A percentile compares a stretch with the other conserved stretches of the same genome.
Conservation (phyloP, 192 early-diverging fungal species). For the Coemansia sp. region DNA sequence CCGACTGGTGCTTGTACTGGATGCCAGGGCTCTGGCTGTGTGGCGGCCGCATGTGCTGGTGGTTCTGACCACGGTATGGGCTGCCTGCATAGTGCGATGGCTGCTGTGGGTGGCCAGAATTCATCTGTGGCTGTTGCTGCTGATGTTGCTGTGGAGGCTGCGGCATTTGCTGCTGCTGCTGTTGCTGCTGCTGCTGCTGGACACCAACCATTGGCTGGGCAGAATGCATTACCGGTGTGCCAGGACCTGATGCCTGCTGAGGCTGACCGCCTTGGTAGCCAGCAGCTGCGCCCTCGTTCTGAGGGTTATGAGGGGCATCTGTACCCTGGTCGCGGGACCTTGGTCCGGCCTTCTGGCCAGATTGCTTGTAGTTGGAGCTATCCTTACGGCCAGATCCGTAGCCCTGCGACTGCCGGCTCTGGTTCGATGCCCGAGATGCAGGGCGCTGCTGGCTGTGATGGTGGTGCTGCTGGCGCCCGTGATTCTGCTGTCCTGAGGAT, state of each 20-base stretch:
- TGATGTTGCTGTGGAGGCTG: conserved; percentile 13
- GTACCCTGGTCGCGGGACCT: conserved; percentile 30
- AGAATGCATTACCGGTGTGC: conserved; percentile 15
- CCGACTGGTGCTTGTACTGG: conserved; percentile 45
- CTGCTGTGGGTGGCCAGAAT: conserved; percentile 1
- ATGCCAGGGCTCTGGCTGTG: conserved; percentile 39
- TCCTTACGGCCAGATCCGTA: conserved; percentile 25
- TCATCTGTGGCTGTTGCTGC: conserved; percentile 20
- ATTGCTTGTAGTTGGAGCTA: conserved; percentile 35
- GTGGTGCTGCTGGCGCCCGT: conserved; percentile 26
- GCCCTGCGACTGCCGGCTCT: conserved; percentile 47
- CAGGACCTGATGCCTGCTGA: conserved; percentile 20
- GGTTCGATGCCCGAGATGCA: conserved; percentile 43
- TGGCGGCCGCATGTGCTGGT: conserved; percentile 43
- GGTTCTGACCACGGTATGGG: conserved; percentile 43
- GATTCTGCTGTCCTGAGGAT: conserved; percentile 14
- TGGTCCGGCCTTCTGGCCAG: conserved; percentile 28
- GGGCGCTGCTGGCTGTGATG: conserved; percentile 39
- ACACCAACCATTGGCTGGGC: conserved; percentile 2
- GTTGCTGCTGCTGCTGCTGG: not conserved
- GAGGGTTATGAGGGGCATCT: conserved; percentile 11
- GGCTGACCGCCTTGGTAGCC: conserved; percentile 19
- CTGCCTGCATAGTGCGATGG: conserved; percentile 26
- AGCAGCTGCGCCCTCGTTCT: conserved; percentile 5
- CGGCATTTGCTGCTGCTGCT: conserved; percentile 20